Evolutionary conservation across 2,329 filamentous ascomycete genomes (phyloP).

Genomic region (Juglanconis oblonga): DNA sequence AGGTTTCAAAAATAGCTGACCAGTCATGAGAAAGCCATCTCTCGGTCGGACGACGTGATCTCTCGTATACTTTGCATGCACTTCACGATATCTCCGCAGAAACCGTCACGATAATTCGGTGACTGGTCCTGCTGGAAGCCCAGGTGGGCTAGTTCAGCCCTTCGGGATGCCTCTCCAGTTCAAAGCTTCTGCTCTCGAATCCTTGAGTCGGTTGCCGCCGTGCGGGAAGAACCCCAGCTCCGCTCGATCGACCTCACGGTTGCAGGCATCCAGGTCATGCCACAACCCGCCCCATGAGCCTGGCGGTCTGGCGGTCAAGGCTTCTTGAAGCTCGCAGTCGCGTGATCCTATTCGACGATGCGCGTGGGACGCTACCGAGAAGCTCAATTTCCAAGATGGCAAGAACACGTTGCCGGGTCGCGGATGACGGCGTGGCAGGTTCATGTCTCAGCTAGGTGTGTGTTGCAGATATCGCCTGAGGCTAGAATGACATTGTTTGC

Average conservation of each 20-base stretch:
- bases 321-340: not conserved
- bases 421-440: not conserved
- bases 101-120: no score
- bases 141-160: no score
- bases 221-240: not conserved
- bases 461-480: not conserved
- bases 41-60: not conserved
- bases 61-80: not conserved
- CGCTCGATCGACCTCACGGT: not conserved
- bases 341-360: not conserved
- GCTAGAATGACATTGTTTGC: not conserved
- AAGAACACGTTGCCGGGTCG: not conserved
- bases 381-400: not conserved
- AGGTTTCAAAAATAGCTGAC: not conserved
- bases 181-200: not conserved
- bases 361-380: not conserved
- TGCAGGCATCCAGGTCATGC: not conserved
- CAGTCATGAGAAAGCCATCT: not conserved
- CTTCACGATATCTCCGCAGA: not conserved
- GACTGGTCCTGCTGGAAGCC: no score
- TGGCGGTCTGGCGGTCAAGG: not conserved
- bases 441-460: constrained; percentile 2
- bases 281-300: not conserved
- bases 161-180: no score
- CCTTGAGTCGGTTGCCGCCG: not conserved